Conservation (phyloP, 495 filamentous ascomycete species). For the Daldinia concentrica region DNA sequence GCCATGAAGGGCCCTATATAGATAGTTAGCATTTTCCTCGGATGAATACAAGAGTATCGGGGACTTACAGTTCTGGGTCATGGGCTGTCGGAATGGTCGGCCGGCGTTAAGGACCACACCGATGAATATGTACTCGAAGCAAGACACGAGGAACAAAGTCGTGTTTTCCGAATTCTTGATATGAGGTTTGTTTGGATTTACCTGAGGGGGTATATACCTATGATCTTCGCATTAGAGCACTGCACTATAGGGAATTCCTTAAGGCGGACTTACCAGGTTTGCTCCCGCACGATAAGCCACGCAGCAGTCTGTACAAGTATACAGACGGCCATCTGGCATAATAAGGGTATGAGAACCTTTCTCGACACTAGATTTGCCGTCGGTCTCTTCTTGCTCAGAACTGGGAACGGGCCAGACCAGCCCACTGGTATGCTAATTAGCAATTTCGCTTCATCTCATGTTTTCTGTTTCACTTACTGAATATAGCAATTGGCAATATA, state of each 20-base stretch:
- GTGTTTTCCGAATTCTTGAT: conserved; percentile 93
- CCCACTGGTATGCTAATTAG: conserved; percentile 69
- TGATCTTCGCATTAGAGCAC: conserved; percentile 13
- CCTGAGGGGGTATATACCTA: conserved; percentile 81
- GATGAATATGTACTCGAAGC: conserved; percentile 92
- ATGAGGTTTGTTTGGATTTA: conserved; percentile 80
- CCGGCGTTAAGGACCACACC: conserved; percentile 91
- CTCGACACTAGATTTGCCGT: conserved; percentile 93
- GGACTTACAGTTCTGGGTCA: conserved; percentile 77
- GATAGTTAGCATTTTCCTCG: background rate
- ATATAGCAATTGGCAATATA: conserved; percentile 95
- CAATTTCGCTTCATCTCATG: background rate
- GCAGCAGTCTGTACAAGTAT: conserved; percentile 79
- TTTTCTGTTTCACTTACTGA: conserved; percentile 67
- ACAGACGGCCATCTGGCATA: conserved; percentile 87
- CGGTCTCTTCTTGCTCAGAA: conserved; percentile 82
- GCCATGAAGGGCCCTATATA: conserved; percentile 78
- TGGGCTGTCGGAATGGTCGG: conserved; percentile 83
- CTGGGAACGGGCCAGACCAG: conserved; percentile 85
- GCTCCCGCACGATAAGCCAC: conserved; percentile 74
- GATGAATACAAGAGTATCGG: background rate
- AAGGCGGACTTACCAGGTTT: conserved; percentile 71
- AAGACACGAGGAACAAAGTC: conserved; percentile 85
- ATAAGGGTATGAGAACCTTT: conserved; percentile 87
- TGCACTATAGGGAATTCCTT: conserved; percentile 4